These are phyloP conservation scores for Tuber aestivum DNA, from an alignment of 495 filamentous ascomycete species.

Conservation along the genomic window DNA sequence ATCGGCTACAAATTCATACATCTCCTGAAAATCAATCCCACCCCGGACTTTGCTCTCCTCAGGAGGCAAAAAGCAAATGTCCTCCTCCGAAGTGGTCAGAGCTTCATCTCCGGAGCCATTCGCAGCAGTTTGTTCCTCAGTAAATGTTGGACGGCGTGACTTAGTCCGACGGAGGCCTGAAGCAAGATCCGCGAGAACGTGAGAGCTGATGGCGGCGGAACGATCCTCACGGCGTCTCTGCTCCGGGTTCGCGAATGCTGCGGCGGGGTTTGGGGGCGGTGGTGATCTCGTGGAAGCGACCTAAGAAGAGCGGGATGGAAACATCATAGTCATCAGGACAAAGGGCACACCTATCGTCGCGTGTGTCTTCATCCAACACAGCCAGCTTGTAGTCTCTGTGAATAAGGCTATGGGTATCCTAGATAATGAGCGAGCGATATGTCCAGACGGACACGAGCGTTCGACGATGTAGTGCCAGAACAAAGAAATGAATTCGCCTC, in stretches of 20 bases:
- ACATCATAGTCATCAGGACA: constrained; percentile 45
- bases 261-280: constrained; percentile 93
- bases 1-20: no score
- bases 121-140: constrained; percentile 44
- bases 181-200: no score
- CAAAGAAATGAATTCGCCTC: constrained; percentile 59
- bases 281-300: constrained; percentile 51
- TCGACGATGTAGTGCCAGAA: constrained; percentile 48
- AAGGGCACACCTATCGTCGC: constrained; percentile 49
- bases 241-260: constrained; percentile 82
- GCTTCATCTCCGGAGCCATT: no score
- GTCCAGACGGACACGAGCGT: constrained; percentile 38
- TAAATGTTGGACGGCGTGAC: no score
- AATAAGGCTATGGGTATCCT: constrained; percentile 48
- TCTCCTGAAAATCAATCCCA: no score
- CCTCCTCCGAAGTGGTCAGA: no score
- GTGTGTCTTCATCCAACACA: constrained; percentile 76
- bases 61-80: no score
- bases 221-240: constrained; percentile 53
- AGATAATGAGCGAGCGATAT: constrained; percentile 46
- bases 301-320: constrained; percentile 54
- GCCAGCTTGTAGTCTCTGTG: constrained; percentile 74
- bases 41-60: no score
- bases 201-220: constrained; percentile 44
- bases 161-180: no score